Conservation (phyloP, 2,329 filamentous ascomycete genomes). For the Aureobasidium sp. region DNA sequence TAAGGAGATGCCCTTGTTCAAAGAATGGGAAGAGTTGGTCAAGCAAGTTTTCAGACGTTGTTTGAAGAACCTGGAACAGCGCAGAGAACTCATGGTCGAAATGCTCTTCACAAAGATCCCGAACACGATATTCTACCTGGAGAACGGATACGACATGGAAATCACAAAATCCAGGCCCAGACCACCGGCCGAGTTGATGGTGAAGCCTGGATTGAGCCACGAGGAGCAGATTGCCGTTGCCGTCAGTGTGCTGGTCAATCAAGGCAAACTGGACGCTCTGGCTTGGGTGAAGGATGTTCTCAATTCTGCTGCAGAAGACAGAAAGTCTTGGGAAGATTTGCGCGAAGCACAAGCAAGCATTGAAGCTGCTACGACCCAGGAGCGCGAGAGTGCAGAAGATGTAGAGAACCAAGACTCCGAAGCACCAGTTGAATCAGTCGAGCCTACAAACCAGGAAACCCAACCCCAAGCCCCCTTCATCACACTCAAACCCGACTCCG, state of each 20-base stretch:
- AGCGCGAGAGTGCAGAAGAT: not conserved
- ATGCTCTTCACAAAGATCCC: conserved; percentile 91
- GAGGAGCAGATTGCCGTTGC: conserved; percentile 65
- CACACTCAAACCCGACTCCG: conserved; percentile 53
- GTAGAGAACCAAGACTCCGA: not conserved
- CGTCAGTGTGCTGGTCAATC: conserved; percentile 70
- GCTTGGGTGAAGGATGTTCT: conserved; percentile 73
- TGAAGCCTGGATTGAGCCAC: conserved; percentile 60
- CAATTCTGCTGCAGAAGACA: conserved; percentile 58
- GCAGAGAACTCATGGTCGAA: conserved; percentile 72
- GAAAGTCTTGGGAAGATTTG: conserved; percentile 68
- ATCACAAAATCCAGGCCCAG: conserved; percentile 53
- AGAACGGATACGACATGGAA: conserved; percentile 83
- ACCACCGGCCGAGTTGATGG: conserved; percentile 72
- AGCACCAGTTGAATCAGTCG: not conserved
- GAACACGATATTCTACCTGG: conserved; percentile 74
- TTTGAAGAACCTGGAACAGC: conserved; percentile 73
- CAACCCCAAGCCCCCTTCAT: conserved; percentile 41
- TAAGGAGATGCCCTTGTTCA: conserved; percentile 53
- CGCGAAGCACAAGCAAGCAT: conserved; percentile 47
- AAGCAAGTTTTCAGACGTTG: conserved; percentile 76
- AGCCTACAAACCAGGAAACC: conserved; percentile 15
- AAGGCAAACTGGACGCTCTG: conserved; percentile 66
- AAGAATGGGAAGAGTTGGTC: conserved; percentile 85
- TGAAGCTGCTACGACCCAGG: conserved; percentile 17